Base-by-base conservation (phyloP, 2,329 filamentous ascomycete species). In the Dactylellina leptospora region DNA sequence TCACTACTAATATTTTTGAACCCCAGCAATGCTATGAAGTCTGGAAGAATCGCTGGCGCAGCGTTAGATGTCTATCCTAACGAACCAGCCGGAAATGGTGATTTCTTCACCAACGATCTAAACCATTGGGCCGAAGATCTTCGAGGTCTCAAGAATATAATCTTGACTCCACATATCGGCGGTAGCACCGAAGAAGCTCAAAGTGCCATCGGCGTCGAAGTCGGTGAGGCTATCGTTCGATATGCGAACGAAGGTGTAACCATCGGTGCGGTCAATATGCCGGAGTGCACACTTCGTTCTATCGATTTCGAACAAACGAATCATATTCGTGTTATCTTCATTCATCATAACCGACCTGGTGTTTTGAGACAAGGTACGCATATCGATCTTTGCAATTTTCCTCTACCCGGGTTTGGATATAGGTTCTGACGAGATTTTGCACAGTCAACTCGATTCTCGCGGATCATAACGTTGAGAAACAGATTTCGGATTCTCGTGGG, bases 151-250 rank as follows among this genome's bases (percentile, higher is more conserved):
- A 95, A 89, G 82, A 99, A 99, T 82, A 84, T 99, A 76, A 96
- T 99, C 76, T 84, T 99, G 53, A 96, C 93, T 1, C 95, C 95
- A 20, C 95, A 99, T 80, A 97, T 99, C 78, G 95, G 95, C 77
- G 95, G 95, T 62, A 96, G 92, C 81, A 99, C 95, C 0, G 95
- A 99, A 81, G 95, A 99, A 82, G 95, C 95, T 3, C 95, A 99
- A 82, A 89, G 91, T 68, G 93, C 95, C 13, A 99, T 99, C 79
- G 95, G 95, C 76, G 85, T 96, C 44, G 95, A 99, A 84, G 95
- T 99, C 68, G 88, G 86, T 74, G 89, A 95, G 50, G 90, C 93
- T 40, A 84, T 99, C 56, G 90, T 96, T 64, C 88, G 91, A 78
- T 99, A 97, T 80, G 95, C 97, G 79, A 99, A 97, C 82, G 92